Evolutionary conservation across 345 rosid species (phyloP), one percentile per base, ranked within the genome.

Genomic region (Moringa oleifera): DNA sequence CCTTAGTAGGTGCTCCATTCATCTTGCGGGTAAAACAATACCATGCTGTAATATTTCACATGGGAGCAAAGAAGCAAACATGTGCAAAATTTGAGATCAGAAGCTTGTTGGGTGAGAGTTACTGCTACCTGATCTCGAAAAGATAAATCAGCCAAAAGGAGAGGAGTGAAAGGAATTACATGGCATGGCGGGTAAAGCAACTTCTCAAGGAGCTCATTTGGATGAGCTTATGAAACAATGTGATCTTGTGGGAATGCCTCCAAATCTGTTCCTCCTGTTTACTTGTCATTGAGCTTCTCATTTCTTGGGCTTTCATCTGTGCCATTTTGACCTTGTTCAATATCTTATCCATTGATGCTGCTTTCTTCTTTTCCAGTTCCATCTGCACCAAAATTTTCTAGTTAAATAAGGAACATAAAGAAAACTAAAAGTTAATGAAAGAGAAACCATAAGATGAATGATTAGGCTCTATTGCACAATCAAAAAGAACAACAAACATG

Each of bases 341-440:
- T 41, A 94, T 94, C 84, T 79, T 86, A 61, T 87, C 97, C 83
- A 90, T 83, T 16, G 90, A 85, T 25, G 83, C 72, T 57, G 97
- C 77, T 71, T 90, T 88, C 91, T 88, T 87, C 81, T 85, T 90
- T 71, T 94, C 99, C 63, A 90, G 73, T 62, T 86, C 83, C 87
- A 86, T 85, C 99, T 94, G 78, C 12, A 41, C 9, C 12, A 28
- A 28, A 28, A 28, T 8, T n/a, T n/a, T n/a, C n/a, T n/a, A n/a
- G n/a, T n/a, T n/a, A 28, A 41, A 41, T 41, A 11, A 7, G 1
- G 47, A 11, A 41, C 1, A 41, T 4, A 15, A 41, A 16, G 12
- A 41, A 41, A 41, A 1, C 13, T 7, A 16, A 7, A 9, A 4
- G 12, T 41, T 41, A 4, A 11, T 4, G 12, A 4, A 4, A 28